phyloP scores from a whole-genome alignment of 257 asterid genomes.

The Lantana camara region DNA sequence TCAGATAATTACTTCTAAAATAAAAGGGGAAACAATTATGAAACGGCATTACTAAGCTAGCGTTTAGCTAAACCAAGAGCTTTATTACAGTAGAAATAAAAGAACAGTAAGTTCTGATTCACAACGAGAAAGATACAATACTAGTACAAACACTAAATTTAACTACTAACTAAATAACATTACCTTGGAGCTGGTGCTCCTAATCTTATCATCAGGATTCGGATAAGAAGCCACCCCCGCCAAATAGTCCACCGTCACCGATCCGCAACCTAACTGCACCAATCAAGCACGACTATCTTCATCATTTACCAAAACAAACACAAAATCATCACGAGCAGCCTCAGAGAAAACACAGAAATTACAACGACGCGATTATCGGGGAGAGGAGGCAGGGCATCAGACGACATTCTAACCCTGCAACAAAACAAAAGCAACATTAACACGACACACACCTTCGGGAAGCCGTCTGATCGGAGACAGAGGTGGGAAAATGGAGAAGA shows the following conservation, averaged over 20 bases:
- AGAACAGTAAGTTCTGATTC: background rate
- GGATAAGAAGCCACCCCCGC: slow-evolving; percentile 94
- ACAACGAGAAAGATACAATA: background rate
- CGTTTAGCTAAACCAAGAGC: background rate
- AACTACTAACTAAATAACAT: background rate
- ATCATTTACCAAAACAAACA: background rate
- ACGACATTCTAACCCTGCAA: slow-evolving; percentile 54
- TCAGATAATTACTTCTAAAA: background rate
- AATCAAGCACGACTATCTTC: slow-evolving; percentile 28
- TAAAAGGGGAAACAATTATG: background rate
- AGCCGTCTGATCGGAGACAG: background rate
- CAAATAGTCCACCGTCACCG: slow-evolving; percentile 59
- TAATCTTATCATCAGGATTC: slow-evolving; percentile 83
- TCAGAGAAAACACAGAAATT: slow-evolving; percentile 10
- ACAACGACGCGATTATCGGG: slow-evolving; percentile 71
- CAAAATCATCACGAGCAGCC: background rate
- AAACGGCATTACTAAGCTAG: slow-evolving; percentile 14
- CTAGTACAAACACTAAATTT: background rate
- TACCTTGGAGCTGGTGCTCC: slow-evolving; percentile 86
- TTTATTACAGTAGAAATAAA: background rate
- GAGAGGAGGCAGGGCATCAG: slow-evolving; percentile 49
- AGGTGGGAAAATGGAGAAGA: background rate
- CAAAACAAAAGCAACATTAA: background rate
- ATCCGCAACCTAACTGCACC: slow-evolving; percentile 81
- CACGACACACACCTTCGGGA: background rate